Evolutionary conservation across 345 rosid genomes (phyloP).

Genomic region (Leavenworthia alabamica): DNA sequence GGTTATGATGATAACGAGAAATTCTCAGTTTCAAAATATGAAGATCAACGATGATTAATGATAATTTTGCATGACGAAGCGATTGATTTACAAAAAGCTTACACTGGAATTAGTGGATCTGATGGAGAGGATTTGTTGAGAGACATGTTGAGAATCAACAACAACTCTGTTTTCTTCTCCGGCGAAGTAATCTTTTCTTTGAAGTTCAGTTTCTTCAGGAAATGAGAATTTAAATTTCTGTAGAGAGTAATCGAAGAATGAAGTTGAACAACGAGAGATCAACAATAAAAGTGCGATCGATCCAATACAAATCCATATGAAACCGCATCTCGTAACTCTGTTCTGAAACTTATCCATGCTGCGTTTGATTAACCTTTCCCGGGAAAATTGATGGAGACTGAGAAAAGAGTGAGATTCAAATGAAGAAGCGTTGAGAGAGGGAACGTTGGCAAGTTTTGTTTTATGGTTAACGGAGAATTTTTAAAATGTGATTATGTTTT

Average conservation of each 20-base stretch:
- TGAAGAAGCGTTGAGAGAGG: slow-evolving; percentile 29
- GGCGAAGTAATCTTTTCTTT: slow-evolving; percentile 14
- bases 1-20: background rate
- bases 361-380: background rate
- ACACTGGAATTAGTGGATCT: slow-evolving; percentile 22
- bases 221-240: slow-evolving; percentile 19
- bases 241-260: slow-evolving; percentile 22
- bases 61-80: background rate
- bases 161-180: slow-evolving; percentile 33
- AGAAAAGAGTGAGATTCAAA: background rate
- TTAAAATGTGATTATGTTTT: background rate
- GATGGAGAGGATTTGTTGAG: slow-evolving; percentile 12
- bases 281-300: slow-evolving; percentile 24
- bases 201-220: slow-evolving; percentile 30
- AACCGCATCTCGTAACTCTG: slow-evolving; percentile 2
- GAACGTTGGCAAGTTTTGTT: slow-evolving; percentile 8
- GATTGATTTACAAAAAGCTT: background rate
- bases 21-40: background rate
- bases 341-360: slow-evolving; percentile 19
- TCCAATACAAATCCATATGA: slow-evolving; percentile 11
- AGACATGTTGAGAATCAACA: slow-evolving; percentile 16
- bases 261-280: slow-evolving; percentile 17
- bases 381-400: slow-evolving; percentile 22
- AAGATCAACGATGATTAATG: background rate
- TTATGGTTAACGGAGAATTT: slow-evolving; percentile 4